phyloP scores from a whole-genome alignment of 306 rosid species.

The Castanea sativa region DNA sequence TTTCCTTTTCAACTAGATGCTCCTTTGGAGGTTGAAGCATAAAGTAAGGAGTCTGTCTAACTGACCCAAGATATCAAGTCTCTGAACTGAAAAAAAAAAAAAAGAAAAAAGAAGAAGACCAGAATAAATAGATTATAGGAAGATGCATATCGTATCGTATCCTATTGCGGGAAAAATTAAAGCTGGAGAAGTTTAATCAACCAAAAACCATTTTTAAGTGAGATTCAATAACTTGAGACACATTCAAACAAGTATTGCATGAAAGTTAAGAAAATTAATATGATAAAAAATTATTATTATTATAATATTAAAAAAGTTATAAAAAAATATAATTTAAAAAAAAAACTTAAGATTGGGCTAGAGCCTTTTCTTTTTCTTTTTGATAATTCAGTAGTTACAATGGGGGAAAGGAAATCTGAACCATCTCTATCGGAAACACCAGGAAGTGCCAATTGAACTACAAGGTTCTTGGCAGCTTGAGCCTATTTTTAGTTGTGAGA shows the following conservation, averaged over 20 bases:
- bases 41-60: constrained; percentile 42
- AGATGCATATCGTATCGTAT: neutral
- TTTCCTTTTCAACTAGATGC: constrained; percentile 68
- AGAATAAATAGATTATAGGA: neutral
- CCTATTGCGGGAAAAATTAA: neutral
- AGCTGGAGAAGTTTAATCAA: neutral
- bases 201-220: neutral
- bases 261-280: no score
- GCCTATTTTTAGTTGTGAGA: no score
- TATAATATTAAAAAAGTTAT: no score
- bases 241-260: neutral
- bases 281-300: no score
- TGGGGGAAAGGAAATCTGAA: no score
- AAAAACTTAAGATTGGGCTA: neutral
- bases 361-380: no score
- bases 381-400: no score
- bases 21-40: constrained; percentile 69
- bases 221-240: neutral
- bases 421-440: no score
- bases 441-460: no score
- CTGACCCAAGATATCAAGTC: constrained; percentile 32
- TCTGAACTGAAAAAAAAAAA: constrained; percentile 41
- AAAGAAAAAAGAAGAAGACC: neutral
- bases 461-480: no score
- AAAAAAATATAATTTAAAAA: neutral